Base-by-base conservation (phyloP, 2,329 filamentous ascomycete genomes). In the Calonectria fujianensis region DNA sequence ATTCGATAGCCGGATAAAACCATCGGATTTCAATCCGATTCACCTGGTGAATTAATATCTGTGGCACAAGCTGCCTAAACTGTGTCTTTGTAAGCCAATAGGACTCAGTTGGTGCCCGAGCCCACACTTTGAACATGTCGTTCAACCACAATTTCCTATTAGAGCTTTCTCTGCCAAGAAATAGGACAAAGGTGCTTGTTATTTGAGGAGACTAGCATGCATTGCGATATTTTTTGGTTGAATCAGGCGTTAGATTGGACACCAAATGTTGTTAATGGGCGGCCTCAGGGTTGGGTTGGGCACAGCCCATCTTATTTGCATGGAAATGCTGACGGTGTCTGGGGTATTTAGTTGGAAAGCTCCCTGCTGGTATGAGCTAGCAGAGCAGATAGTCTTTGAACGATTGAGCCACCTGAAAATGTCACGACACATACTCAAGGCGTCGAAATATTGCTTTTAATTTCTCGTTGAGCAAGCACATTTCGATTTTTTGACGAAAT, bases 1-100 rank as follows among this genome's bases (percentile, higher is more conserved):
- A 27, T 39, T 24, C 35, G n/a, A 39, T 24, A 63, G 14, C 57
- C 57, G 57, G 57, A 18, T 63, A 63, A 63, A 61, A 29, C 24
- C 27, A 41, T 13, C 57, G 24, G 57, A 10, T 8, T 9, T 16
- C 14, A n/a, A 41, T 16, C 57, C 24, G 35, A 41, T 63, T 63
- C 37, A 29, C 31, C 57, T 41, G 10, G 9, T 20, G 3, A 29
- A 18, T 10, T n/a, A 20, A 39, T 63, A 3, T 13, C 5, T 20
- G 24, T 63, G 18, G 24, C 14, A 63, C 57, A 41, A 31, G 8
- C 57, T 5, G 27, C 57, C 37, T 27, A 18, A 39, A 29, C 7
- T 63, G 35, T 41, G 8, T 18, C 27, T 63, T 20, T 7, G 24
- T n/a, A 24, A 16, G 13, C 57, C 57, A 41, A 39, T 63, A 3